Base-by-base conservation (phyloP, 73 alveolate species). In the Loxodes magnus region DNA sequence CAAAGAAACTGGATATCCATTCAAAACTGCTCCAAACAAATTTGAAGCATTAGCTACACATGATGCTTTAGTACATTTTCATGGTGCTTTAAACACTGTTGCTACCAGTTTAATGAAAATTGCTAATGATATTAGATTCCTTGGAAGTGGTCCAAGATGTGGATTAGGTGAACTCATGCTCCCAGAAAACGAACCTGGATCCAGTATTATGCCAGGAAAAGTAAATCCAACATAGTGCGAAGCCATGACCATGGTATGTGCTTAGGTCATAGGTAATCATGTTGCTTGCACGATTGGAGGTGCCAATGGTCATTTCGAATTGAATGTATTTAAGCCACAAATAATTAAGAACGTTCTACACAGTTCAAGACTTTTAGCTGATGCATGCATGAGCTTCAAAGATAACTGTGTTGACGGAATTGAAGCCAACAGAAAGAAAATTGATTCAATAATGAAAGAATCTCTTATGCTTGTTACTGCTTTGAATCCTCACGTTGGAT, bases 111-210 rank as follows among this genome's bases (percentile, higher is more conserved):
- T 94, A 42, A 84, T 92, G 84, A 94, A 90, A 82, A 94, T 94
- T 20, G 97, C 98, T 24, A 94, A 94, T 71, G 99, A 94, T 72
- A 69, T 94, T 63, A 71, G 99, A 48, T 74, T 94, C 67, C 56
- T 94, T 67, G 97, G 97, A 35, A 79, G 96, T 35, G 99, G 99
- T 1, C 99, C 99, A 19, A 73, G 99, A 74, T 91, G 97, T 64
- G 99, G 99, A 16, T 73, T 94, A 7, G 97, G 97, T 15, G 99
- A 94, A 72, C 73, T 94, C 9, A 39, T 56, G 35, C 84, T 94
- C 20, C 99, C 99, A 46, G 97, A 91, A 58, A 85, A 79, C 43
- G 98, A 94, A 60, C 99, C 99, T 42, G 99, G 99, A 35, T 79
- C 97, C 44, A 84, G 98, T n/a, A 90, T 94, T 56, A 94, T 87